These are phyloP conservation scores for Suillus americanus DNA, from an alignment of 768 basidiomycete genomes.

Conservation along the genomic window DNA sequence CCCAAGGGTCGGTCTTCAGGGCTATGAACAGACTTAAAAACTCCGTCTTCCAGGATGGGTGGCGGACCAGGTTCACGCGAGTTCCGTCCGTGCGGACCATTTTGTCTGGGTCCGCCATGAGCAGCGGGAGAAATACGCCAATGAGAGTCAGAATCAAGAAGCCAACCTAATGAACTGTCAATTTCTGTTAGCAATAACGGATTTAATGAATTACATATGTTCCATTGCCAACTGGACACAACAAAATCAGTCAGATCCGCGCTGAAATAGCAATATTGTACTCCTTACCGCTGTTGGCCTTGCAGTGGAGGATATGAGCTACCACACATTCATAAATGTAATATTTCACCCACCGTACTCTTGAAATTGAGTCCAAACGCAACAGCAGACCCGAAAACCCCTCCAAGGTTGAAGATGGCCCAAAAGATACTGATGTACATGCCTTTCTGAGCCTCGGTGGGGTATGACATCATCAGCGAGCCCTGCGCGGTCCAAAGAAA, in stretches of 20 bases:
- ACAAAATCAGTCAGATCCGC: neutral
- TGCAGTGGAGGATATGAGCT: neutral
- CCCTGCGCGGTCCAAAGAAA: slow-evolving; percentile 57
- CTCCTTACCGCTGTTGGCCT: slow-evolving; percentile 30
- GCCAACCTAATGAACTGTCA: slow-evolving; percentile 51
- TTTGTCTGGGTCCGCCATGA: slow-evolving; percentile 70
- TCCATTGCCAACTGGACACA: slow-evolving; percentile 56
- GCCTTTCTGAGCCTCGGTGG: slow-evolving; percentile 57
- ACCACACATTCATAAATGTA: neutral
- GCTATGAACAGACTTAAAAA: slow-evolving; percentile 66
- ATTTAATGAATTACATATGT: slow-evolving; percentile 59
- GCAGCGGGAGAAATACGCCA: slow-evolving; percentile 61
- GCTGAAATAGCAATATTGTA: neutral
- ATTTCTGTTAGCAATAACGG: neutral
- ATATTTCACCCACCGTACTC: slow-evolving; percentile 44
- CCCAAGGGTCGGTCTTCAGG: slow-evolving; percentile 67
- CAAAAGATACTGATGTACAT: slow-evolving; percentile 52
- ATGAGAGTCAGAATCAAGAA: slow-evolving; percentile 73
- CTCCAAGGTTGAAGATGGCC: slow-evolving; percentile 79
- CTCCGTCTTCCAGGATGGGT: slow-evolving; percentile 78
- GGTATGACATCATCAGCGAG: slow-evolving; percentile 55
- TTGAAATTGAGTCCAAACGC: slow-evolving; percentile 72
- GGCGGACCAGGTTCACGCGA: slow-evolving; percentile 53
- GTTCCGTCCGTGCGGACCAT: slow-evolving; percentile 79
- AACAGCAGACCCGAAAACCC: slow-evolving; percentile 76